phyloP scores from a whole-genome alignment of 257 asterid genomes.

The Petrea volubilis region DNA sequence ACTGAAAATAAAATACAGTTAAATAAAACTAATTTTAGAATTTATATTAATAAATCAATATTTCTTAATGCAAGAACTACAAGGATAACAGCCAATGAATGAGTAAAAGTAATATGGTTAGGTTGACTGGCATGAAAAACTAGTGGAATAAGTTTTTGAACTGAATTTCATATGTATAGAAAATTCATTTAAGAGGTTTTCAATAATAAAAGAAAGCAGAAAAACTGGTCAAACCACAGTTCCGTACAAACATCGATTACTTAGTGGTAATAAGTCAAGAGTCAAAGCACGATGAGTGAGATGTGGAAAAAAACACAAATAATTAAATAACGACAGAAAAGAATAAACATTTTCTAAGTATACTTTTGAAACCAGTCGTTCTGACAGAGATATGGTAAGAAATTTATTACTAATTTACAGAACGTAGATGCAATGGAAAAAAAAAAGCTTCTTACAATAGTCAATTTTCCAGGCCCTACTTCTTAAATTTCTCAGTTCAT shows the following conservation, averaged over 20 bases:
- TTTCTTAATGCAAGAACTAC: no score
- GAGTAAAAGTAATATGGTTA: no score
- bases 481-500: background rate
- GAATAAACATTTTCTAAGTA: background rate
- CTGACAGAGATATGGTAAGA: background rate
- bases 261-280: constrained; percentile 16
- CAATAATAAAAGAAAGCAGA: background rate
- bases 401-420: background rate
- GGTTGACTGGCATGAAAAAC: no score
- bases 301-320: background rate
- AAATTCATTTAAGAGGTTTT: no score
- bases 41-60: no score
- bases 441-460: constrained; percentile 9
- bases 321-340: background rate
- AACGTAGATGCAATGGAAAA: constrained; percentile 7
- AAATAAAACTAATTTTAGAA: no score
- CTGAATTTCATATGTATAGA: no score
- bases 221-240: background rate
- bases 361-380: background rate
- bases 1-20: no score
- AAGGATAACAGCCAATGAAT: no score
- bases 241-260: background rate
- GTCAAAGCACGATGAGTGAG: background rate
- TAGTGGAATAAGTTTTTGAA: no score
- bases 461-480: background rate